Conservation (phyloP, 179 eudicot genomes). For the Beta lomatogona region DNA sequence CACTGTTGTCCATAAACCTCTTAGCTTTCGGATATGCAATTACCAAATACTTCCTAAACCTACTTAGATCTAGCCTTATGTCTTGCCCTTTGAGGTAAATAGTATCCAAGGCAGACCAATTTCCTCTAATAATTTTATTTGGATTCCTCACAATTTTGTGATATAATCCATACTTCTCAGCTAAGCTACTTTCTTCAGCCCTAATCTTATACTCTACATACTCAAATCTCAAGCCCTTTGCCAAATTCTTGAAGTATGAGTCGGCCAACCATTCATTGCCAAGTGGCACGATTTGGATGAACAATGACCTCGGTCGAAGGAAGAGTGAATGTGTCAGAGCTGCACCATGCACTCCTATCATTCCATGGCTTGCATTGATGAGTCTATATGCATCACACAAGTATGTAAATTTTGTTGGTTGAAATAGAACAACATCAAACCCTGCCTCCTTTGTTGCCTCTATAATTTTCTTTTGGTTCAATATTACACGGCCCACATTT, state of each 20-base stretch:
- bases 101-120: slow-evolving; percentile 36
- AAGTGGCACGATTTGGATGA: slow-evolving; percentile 50
- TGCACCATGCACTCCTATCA: slow-evolving; percentile 55
- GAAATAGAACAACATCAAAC: slow-evolving; percentile 37
- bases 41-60: slow-evolving; percentile 33
- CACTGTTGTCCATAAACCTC: slow-evolving; percentile 27
- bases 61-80: slow-evolving; percentile 34
- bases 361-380: slow-evolving; percentile 40
- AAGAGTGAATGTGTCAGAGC: slow-evolving; percentile 49
- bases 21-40: slow-evolving; percentile 40
- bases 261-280: slow-evolving; percentile 44
- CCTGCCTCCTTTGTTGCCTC: slow-evolving; percentile 30
- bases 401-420: slow-evolving; percentile 35
- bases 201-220: slow-evolving; percentile 41
- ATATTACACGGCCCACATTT: slow-evolving; percentile 36
- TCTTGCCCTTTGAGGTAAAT: slow-evolving; percentile 46
- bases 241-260: slow-evolving; percentile 36
- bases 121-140: slow-evolving; percentile 23
- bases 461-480: slow-evolving; percentile 36
- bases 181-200: slow-evolving; percentile 43
- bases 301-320: slow-evolving; percentile 39
- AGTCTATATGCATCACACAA: slow-evolving; percentile 40
- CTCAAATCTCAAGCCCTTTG: slow-evolving; percentile 38
- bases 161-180: slow-evolving; percentile 26
- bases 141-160: slow-evolving; percentile 36